Base-by-base conservation (phyloP, 2,329 filamentous ascomycete genomes). In the Colletotrichum higginsianum region DNA sequence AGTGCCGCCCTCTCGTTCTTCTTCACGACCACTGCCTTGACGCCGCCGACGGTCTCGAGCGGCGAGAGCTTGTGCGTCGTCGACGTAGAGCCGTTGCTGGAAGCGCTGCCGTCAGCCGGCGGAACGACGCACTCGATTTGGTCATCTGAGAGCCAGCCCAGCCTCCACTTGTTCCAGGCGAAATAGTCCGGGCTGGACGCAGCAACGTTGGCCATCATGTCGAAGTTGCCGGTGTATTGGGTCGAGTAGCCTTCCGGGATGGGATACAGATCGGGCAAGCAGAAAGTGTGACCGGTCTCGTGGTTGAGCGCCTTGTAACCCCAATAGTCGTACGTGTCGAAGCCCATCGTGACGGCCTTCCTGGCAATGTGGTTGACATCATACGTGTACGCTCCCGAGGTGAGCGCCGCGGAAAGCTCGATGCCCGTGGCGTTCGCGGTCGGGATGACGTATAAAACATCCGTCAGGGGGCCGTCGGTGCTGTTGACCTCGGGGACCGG, bases 141-240 rank as follows among this genome's bases (percentile, higher is more conserved):
- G 1, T 74, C 67, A 30, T 83, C 81, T 0, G 67, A 61, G 6
- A 83, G 67, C 82, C 82, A 83, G 21, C 81, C 81, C 30, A 83
- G 73, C 42, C 79, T 75, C 81, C 81, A 83, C 75, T 83, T 82
- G 66, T 82, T 77, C 81, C 81, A 83, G 2, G 79, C 79, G 44
- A 83, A 82, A 61, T 78, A 82, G 46, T 82, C 80, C 16, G 80
- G 80, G 15, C 75, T 78, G 1, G 76, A 77, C 2, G 79, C 81
- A 61, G 73, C 76, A 40, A 83, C 78, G 18, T 78, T 73, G 15
- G 81, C 82, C 81, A 82, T 83, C 23, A 80, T 71, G 63, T 79
- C 78, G 80, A 80, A 83, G 2, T 81, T 80, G 16, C 81, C 82
- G 8, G 81, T 78, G 62, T 78, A 82, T 4, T 78, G 47, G 0